Conservation (phyloP, 352 stramenopile species). For the Phytophthora sansomeana region DNA sequence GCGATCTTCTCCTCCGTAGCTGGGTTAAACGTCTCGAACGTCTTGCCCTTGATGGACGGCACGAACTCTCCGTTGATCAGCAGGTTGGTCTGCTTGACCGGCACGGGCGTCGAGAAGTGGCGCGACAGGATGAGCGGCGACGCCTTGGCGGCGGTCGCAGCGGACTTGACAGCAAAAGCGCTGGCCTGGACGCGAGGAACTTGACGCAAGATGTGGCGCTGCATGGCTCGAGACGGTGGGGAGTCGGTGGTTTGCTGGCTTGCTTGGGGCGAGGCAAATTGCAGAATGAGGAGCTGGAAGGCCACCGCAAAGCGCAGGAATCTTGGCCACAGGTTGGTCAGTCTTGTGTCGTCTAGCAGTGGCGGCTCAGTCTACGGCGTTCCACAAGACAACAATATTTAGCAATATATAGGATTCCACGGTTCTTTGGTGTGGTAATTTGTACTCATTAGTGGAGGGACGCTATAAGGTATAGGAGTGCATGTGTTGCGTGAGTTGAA, state of each 20-base stretch:
- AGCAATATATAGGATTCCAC: neutral
- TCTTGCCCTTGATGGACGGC: constrained; percentile 57
- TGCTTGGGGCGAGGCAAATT: constrained; percentile 24
- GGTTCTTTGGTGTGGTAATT: neutral
- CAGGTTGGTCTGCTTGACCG: constrained; percentile 72
- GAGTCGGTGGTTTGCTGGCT: constrained; percentile 2
- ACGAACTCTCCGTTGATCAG: constrained; percentile 91
- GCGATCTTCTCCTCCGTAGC: constrained; percentile 79
- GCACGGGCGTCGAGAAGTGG: constrained; percentile 43
- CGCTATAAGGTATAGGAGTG: neutral
- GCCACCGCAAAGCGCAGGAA: neutral
- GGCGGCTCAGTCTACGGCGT: neutral
- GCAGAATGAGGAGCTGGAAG: constrained; percentile 18
- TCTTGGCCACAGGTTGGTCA: neutral
- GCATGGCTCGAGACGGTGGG: constrained; percentile 27
- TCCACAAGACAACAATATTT: neutral
- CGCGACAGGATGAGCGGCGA: constrained; percentile 27
- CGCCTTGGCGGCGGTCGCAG: constrained; percentile 27
- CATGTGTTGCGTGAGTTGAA: constrained; percentile 18
- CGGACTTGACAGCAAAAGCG: constrained; percentile 7
- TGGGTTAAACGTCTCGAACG: constrained; percentile 81
- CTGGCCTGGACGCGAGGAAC: constrained; percentile 28
- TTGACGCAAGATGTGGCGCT: constrained; percentile 47
- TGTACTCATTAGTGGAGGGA: neutral
- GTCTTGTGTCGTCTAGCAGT: no score